Evolutionary conservation across 2,329 filamentous ascomycete genomes (phyloP), one percentile per base, ranked within the genome.

Genomic region (Pseudopyricularia cyperi): DNA sequence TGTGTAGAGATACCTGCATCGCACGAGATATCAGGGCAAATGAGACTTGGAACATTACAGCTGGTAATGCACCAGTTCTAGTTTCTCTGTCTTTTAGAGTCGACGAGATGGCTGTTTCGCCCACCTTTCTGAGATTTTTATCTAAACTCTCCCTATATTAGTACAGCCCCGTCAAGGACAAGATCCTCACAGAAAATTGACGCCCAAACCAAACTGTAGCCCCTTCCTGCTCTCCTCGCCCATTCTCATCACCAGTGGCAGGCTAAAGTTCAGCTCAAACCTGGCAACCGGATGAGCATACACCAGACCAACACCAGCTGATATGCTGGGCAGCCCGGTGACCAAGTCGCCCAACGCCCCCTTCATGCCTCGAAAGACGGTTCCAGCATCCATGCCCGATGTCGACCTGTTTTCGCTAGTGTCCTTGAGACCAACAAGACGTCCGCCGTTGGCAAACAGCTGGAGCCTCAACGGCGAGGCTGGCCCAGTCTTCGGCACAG

Each of bases 231-330:
- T 84, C 60, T 93, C 84, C 69, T 98, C 93, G 34, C 89, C 89
- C 57, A 78, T 83, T 54, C 93, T 78, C 61, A 89, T 67, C 17
- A 91, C 83, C 54, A 98, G 66, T 1, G 93, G 93, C 58, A 98
- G 67, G 60, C 87, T 89, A 65, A 98, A 95, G 68, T 98, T 98
- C 59, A 98, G 73, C 71, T 98, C 93, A 57, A 98, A 96, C 52
- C 93, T 74, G 11, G 93, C 93, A 19, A 91, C 85, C 0, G 90
- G 90, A 62, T 97, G 91, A 3, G 90, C 93, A 65, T 98, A 98
- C 1, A 98, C 90, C 22, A 98, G 71, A 0, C 93, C 93, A 12
- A 96, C 70, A 26, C 93, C 93, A 1, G 89, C 91, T 2, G 91
- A 85, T 33, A 89, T 73, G 64, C 88, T 96, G 0, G 93, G 93